These are phyloP conservation scores for Lantana camara DNA, from an alignment of 257 asterid species.

Conservation along the genomic window DNA sequence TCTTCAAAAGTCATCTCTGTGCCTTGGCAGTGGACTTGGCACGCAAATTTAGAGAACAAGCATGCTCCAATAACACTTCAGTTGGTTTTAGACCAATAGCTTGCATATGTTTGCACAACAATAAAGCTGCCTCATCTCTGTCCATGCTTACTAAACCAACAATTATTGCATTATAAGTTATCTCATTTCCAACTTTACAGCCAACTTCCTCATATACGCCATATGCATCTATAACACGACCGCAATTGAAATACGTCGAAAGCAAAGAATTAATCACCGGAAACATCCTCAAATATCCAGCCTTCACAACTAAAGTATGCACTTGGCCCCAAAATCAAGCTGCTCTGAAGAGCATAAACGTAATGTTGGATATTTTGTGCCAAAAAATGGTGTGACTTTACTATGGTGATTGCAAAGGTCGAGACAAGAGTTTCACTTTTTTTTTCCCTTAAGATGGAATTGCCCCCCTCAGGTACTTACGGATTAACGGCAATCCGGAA, in stretches of 20 bases:
- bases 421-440: too few species aligned
- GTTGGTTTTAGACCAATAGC: slow-evolving; percentile 57
- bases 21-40: slow-evolving; percentile 62
- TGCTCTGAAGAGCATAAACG: slow-evolving; percentile 54
- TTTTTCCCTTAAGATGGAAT: too few species aligned
- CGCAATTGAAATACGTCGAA: slow-evolving; percentile 68
- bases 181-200: slow-evolving; percentile 44
- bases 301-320: slow-evolving; percentile 66
- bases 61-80: slow-evolving; percentile 71
- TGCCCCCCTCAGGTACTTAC: too few species aligned
- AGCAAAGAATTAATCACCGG: slow-evolving; percentile 77
- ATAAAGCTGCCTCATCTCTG: slow-evolving; percentile 55
- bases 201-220: slow-evolving; percentile 59
- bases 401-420: too few species aligned
- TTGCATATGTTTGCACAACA: slow-evolving; percentile 59
- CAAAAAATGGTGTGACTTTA: too few species aligned
- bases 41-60: slow-evolving; percentile 36
- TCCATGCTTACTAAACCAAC: slow-evolving; percentile 73
- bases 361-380: slow-evolving; percentile 67
- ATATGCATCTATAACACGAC: slow-evolving; percentile 46
- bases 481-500: slow-evolving; percentile 47
- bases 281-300: slow-evolving; percentile 52
- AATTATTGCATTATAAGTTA: slow-evolving; percentile 69
- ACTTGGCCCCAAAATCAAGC: slow-evolving; percentile 65
- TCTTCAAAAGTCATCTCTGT: slow-evolving; percentile 52